Conservation (phyloP, 306 rosid genomes). For the Malus fusca region DNA sequence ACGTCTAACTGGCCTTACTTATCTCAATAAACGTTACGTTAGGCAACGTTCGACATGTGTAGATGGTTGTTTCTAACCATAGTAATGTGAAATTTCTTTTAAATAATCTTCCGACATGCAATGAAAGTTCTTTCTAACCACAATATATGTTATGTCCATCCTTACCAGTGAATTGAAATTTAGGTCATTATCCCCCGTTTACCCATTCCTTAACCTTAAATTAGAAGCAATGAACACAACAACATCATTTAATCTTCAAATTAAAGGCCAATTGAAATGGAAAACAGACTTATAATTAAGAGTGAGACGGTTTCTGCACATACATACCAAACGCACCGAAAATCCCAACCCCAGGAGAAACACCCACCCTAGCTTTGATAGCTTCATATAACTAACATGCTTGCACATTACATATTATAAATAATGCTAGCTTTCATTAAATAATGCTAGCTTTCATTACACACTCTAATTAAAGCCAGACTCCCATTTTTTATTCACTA, state of each 20-base stretch:
- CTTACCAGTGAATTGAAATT: no score
- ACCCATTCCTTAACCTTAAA: background rate
- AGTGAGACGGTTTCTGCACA: background rate
- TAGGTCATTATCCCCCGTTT: no score
- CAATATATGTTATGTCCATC: no score
- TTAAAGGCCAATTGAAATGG: background rate
- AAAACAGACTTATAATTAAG: background rate
- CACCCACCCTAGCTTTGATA: background rate
- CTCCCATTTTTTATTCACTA: background rate
- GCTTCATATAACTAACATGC: background rate
- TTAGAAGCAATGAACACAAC: background rate
- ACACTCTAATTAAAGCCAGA: background rate
- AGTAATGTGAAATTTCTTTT: background rate
- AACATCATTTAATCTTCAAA: background rate
- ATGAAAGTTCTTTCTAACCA: no score
- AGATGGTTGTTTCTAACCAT: background rate
- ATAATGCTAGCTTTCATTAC: background rate
- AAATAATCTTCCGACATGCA: no score
- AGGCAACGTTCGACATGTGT: background rate
- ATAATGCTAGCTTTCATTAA: background rate
- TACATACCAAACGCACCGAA: background rate
- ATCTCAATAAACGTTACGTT: no score
- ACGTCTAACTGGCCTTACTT: no score
- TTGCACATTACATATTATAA: background rate
- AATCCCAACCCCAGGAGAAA: background rate